Evolutionary conservation across 768 basidiomycete species (phyloP), one percentile per base, ranked within the genome.

Genomic region (Rhodocollybia butyracea): DNA sequence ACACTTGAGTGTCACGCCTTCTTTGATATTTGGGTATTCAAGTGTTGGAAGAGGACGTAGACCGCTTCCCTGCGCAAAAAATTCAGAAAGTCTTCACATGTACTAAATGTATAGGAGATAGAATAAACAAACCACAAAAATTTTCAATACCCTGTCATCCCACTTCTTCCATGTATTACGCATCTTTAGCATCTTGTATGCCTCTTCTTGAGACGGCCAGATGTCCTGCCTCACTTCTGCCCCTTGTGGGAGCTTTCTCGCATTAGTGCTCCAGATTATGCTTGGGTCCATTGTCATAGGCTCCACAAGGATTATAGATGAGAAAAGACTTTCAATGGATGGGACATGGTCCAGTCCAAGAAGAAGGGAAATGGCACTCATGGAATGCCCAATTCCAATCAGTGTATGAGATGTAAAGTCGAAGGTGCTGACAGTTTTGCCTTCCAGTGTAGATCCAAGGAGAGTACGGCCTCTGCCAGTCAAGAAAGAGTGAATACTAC

Each of bases 371-470:
- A 50, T 36, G 24, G 76, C 78, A 7, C 81, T 80, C 78, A 83
- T 80, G 0, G 82, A 84, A 60, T 84, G 82, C 0, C 79, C 82
- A 15, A 84, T 67, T 3, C 76, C 79, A 15, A 83, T 73, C 3
- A 84, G 63, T 15, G 67, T 76, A 17, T 73, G 78, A n/a, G 61
- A 69, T 22, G 19, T 36, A 17, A 50, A 50, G 34, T 50, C 48
- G 32, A 38, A 50, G 19, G 34, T 50, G 13, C 7, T 26, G 10
- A 38, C 22, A 12, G n/a, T 22, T 50, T 38, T 24, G 22, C 22
- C 34, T 22, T 50, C 48, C n/a, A 34, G 27, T 6, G 12, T 30
- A 19, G 22, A 38, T n/a, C 79, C 69, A 38, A 77, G 69, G 17
- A 81, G 67, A 19, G 81, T 81, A 24, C 62, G 72, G 0, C 81